These are phyloP conservation scores for Calonectria montana DNA, from an alignment of 2,329 filamentous ascomycete genomes.

Conservation along the genomic window DNA sequence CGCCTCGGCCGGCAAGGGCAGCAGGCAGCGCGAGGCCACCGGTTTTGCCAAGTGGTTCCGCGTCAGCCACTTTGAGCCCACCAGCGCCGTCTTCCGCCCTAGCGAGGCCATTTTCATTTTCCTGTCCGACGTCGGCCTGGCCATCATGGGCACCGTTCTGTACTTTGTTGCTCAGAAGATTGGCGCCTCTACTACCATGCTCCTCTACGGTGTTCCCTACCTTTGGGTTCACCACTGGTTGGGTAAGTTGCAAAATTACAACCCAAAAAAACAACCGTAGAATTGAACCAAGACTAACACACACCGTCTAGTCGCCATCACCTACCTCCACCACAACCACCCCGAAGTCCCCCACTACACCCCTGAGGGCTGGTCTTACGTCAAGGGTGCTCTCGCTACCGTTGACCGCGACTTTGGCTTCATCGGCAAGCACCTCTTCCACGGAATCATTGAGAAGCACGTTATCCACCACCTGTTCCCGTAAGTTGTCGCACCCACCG, in stretches of 20 bases:
- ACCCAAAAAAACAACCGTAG: background rate
- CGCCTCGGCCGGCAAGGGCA: slow-evolving; percentile 60
- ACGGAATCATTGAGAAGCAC: slow-evolving; percentile 70
- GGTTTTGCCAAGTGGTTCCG: slow-evolving; percentile 52
- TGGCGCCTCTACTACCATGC: slow-evolving; percentile 66
- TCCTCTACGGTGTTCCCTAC: slow-evolving; percentile 74
- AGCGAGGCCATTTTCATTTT: slow-evolving; percentile 67
- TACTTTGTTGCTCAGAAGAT: slow-evolving; percentile 64
- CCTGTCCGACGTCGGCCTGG: slow-evolving; percentile 70
- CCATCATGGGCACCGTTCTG: slow-evolving; percentile 61
- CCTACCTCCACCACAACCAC: slow-evolving; percentile 80
- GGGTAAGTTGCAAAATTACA: slow-evolving; percentile 53
- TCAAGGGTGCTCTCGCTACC: slow-evolving; percentile 69
- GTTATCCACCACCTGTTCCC: slow-evolving; percentile 70
- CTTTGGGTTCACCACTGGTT: slow-evolving; percentile 80
- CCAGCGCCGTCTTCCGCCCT: slow-evolving; percentile 69
- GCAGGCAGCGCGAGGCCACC: slow-evolving; percentile 56
- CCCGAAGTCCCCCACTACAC: slow-evolving; percentile 54
- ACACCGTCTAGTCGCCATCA: slow-evolving; percentile 70
- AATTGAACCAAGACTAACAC: background rate
- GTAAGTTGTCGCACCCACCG: slow-evolving; percentile 33
- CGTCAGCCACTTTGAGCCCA: slow-evolving; percentile 70
- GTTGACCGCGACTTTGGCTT: slow-evolving; percentile 73
- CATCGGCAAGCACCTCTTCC: slow-evolving; percentile 71
- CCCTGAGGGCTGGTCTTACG: slow-evolving; percentile 68